Percentiles rank a stretch among this genome's conserved stretches.
These are phyloP conservation scores for Erythrophleum fordii DNA, from an alignment of 306 rosid genomes.

Conservation along the genomic window DNA sequence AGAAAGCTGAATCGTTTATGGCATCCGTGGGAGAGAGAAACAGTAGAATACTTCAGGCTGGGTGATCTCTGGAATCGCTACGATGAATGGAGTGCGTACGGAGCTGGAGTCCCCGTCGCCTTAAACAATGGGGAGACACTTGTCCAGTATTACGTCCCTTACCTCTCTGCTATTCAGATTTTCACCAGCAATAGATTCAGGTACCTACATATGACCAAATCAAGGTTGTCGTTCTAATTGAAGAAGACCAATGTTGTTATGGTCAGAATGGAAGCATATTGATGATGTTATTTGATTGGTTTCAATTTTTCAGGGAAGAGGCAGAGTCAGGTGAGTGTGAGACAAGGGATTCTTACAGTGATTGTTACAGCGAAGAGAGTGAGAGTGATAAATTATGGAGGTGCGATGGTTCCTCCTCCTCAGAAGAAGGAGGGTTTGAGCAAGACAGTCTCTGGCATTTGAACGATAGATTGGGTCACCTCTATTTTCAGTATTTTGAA, in stretches of 20 bases:
- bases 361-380: conserved; percentile 79
- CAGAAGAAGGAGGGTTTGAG: conserved; percentile 86
- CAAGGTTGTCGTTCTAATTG: neutral
- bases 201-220: conserved; percentile 35
- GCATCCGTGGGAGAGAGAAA: conserved; percentile 94
- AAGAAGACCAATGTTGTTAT: neutral
- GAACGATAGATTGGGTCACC: conserved; percentile 76
- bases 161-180: conserved; percentile 94
- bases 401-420: conserved; percentile 78
- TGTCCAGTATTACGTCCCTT: conserved; percentile 93
- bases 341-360: conserved; percentile 79
- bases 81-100: conserved; percentile 96
- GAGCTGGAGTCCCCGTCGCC: conserved; percentile 83
- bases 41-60: conserved; percentile 77
- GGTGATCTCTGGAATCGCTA: conserved; percentile 85
- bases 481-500: conserved; percentile 84
- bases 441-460: conserved; percentile 58
- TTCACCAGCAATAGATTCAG: conserved; percentile 79
- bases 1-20: conserved; percentile 82
- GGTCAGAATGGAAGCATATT: neutral
- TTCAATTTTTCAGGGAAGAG: conserved; percentile 65
- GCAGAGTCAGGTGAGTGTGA: conserved; percentile 77
- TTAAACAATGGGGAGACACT: conserved; percentile 75
- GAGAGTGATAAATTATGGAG: conserved; percentile 85
- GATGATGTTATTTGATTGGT: neutral